These are phyloP conservation scores for Metschnikowia santaceciliae DNA, from an alignment of 805 yeast genomes.

Conservation along the genomic window DNA sequence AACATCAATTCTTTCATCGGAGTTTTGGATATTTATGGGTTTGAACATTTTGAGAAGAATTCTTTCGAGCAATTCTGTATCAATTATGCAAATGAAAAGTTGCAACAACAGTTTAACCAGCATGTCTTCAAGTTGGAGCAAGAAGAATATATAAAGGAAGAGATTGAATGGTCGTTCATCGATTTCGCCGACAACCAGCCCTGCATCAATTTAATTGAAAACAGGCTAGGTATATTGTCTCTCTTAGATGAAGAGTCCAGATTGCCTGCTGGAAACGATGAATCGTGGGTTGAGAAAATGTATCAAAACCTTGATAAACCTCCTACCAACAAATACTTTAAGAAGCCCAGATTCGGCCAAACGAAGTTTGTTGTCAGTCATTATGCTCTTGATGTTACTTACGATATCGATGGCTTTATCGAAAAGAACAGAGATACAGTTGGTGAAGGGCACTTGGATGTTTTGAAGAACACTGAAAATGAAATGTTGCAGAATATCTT, in stretches of 20 bases:
- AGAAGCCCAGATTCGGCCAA: slow-evolving; percentile 92
- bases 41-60: slow-evolving; percentile 91
- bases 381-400: slow-evolving; percentile 90
- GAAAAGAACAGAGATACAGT: slow-evolving; percentile 98
- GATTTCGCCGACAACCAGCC: slow-evolving; percentile 97
- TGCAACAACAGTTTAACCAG: slow-evolving; percentile 96
- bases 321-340: slow-evolving; percentile 72
- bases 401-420: slow-evolving; percentile 90
- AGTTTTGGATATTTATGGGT: slow-evolving; percentile 95
- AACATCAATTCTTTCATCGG: slow-evolving; percentile 78
- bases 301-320: slow-evolving; percentile 79
- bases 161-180: slow-evolving; percentile 94
- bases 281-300: slow-evolving; percentile 87
- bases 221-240: slow-evolving; percentile 80
- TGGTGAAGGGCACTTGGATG: slow-evolving; percentile 91
- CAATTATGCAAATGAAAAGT: slow-evolving; percentile 93
- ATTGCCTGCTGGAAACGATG: slow-evolving; percentile 89
- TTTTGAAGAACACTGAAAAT: slow-evolving; percentile 66
- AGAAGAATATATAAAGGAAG: slow-evolving; percentile 88
- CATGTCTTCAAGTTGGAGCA: slow-evolving; percentile 96
- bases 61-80: slow-evolving; percentile 97
- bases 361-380: slow-evolving; percentile 86
- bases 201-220: slow-evolving; percentile 88
- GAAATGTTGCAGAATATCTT: slow-evolving; percentile 62
- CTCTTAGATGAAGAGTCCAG: slow-evolving; percentile 93